These are phyloP conservation scores for Vickermania spadyakhi DNA, from an alignment of 208 protist genomes.

Conservation along the genomic window DNA sequence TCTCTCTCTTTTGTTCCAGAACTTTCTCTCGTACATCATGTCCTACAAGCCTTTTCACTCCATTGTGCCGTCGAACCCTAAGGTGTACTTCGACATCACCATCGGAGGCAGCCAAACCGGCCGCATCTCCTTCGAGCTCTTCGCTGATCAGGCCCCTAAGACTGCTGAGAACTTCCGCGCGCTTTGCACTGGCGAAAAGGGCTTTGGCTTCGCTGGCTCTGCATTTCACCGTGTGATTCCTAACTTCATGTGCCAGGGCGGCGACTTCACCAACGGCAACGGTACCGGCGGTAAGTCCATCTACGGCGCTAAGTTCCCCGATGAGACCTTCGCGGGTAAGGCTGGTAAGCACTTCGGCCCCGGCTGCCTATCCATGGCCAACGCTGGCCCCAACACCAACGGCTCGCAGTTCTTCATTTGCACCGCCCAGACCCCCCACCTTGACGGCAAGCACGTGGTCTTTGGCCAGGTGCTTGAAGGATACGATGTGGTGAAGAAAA, in stretches of 20 bases:
- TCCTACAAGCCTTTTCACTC: conserved; percentile 46
- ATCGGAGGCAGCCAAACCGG: conserved; percentile 29
- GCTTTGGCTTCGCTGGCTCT: conserved; percentile 73
- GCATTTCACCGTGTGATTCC: conserved; percentile 90
- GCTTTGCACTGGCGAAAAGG: conserved; percentile 66
- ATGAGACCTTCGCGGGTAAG: conserved; percentile 82
- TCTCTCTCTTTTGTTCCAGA: too few species aligned
- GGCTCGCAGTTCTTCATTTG: conserved; percentile 75
- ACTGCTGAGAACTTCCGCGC: conserved; percentile 84
- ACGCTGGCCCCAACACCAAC: conserved; percentile 65
- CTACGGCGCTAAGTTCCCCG: conserved; percentile 72
- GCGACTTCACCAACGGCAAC: conserved; percentile 86
- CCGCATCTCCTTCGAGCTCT: conserved; percentile 72
- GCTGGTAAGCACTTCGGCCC: conserved; percentile 60
- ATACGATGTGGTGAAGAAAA: conserved; percentile 48
- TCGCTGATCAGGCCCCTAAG: conserved; percentile 63
- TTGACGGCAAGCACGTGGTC: conserved; percentile 90
- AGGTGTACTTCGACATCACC: conserved; percentile 57
- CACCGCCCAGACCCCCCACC: conserved; percentile 26
- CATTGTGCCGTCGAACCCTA: conserved; percentile 36
- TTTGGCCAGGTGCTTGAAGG: conserved; percentile 81
- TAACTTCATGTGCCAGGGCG: conserved; percentile 81
- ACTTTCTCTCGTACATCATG: conserved; percentile 18
- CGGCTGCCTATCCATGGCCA: conserved; percentile 56
- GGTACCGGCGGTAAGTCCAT: conserved; percentile 80